A percentile compares a stretch with the other conserved stretches of the same genome.
Evolutionary conservation across 306 rosid species (phyloP).

Genomic region (Quercus rubra): DNA sequence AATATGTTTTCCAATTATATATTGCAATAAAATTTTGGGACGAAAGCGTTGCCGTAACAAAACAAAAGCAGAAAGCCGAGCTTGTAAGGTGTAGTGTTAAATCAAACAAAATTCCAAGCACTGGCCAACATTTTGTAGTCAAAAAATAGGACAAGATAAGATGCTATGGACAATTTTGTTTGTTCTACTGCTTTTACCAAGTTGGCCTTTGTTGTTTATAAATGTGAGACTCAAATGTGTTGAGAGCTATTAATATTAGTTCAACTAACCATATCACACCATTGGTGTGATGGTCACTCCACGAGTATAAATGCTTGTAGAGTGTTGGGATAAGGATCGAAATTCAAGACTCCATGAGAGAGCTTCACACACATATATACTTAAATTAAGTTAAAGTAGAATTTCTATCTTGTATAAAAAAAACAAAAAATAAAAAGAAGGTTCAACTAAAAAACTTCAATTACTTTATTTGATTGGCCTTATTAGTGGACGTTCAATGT

Average conservation of each 20-base stretch:
- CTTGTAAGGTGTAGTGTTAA: neutral
- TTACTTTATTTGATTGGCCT: neutral
- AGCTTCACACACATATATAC: too few relatives aligned
- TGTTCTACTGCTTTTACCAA: neutral
- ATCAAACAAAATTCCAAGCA: neutral
- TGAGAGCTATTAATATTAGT: neutral
- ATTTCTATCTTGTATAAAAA: too few relatives aligned
- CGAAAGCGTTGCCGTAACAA: neutral
- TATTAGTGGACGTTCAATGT: neutral
- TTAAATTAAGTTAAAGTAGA: too few relatives aligned
- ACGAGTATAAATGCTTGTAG: too few relatives aligned
- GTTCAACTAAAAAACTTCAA: neutral
- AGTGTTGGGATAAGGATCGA: accelerated
- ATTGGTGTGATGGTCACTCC: too few relatives aligned
- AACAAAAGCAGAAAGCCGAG: neutral
- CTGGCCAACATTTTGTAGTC: neutral
- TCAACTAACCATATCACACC: neutral
- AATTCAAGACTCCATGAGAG: accelerated
- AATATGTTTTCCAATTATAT: too few relatives aligned
- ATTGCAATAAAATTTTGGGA: neutral
- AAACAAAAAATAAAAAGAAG: neutral
- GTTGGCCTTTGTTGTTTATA: neutral
- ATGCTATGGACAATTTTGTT: constrained; percentile 5
- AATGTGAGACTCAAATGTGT: neutral
- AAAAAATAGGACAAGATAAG: constrained; percentile 8